Evolutionary conservation across 1,139 yeast genomes (phyloP).

Genomic region (Hyphopichia burtonii): DNA sequence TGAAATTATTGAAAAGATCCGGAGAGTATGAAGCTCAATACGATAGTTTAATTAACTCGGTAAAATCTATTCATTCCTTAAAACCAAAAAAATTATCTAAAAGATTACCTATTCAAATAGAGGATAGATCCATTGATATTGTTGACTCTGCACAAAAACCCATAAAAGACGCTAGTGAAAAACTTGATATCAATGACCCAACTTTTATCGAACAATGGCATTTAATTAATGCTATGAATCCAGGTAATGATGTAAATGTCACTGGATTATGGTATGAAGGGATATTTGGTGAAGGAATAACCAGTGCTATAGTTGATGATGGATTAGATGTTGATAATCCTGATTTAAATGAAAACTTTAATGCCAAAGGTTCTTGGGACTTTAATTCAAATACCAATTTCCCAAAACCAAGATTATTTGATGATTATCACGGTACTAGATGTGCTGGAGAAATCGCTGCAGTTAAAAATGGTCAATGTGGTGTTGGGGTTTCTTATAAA

Average conservation of each 20-base stretch:
- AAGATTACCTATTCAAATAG: conserved; percentile 41
- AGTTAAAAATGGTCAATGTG: conserved; percentile 84
- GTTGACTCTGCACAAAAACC: conserved; percentile 50
- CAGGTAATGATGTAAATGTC: conserved; percentile 86
- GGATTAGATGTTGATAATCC: conserved; percentile 81
- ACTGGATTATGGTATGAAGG: conserved; percentile 82
- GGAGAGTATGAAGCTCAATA: conserved; percentile 23
- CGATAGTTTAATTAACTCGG: conserved; percentile 27
- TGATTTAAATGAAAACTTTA: conserved; percentile 73
- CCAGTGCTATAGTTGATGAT: conserved; percentile 90
- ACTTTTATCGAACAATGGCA: conserved; percentile 88
- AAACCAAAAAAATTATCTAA: conserved; percentile 47
- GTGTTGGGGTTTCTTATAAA: conserved; percentile 89
- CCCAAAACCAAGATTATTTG: conserved; percentile 79
- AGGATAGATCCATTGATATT: conserved; percentile 21
- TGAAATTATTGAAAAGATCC: conserved; percentile 23
- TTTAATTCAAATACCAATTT: conserved; percentile 72
- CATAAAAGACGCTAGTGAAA: conserved; percentile 44
- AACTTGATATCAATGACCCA: conserved; percentile 75
- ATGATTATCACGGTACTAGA: conserved; percentile 94
- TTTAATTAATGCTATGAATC: conserved; percentile 63
- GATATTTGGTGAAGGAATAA: conserved; percentile 77
- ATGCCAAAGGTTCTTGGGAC: conserved; percentile 83
- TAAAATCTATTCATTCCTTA: conserved; percentile 51
- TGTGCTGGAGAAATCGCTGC: conserved; percentile 98